Conservation (phyloP, 345 rosid species). For the Iberis pinnata region DNA sequence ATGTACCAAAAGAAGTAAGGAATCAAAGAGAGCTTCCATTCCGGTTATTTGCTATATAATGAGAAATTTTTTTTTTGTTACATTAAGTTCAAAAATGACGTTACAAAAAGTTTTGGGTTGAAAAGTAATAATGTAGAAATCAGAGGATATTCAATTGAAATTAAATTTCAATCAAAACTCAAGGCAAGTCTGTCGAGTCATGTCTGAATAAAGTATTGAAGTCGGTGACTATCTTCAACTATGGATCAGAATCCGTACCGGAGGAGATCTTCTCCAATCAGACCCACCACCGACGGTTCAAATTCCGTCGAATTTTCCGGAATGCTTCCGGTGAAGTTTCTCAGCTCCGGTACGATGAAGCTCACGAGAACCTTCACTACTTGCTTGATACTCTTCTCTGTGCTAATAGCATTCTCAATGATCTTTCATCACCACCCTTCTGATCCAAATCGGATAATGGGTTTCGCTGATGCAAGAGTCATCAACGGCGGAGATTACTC, state of each 20-base stretch:
- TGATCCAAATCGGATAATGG: constrained; percentile 27
- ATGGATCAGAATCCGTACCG: constrained; percentile 28
- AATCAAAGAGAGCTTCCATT: no score
- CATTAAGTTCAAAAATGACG: background rate
- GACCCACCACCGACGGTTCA: constrained; percentile 16
- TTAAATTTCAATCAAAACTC: background rate
- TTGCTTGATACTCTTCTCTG: constrained; percentile 35
- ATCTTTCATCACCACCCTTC: constrained; percentile 32
- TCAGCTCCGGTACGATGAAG: constrained; percentile 30
- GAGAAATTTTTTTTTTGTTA: no score
- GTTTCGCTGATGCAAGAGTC: constrained; percentile 46
- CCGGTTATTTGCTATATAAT: no score
- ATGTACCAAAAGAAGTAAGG: no score
- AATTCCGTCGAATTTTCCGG: background rate
- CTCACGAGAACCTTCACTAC: constrained; percentile 35
- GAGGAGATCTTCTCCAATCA: constrained; percentile 26
- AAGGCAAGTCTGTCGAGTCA: background rate
- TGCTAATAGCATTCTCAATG: constrained; percentile 32
- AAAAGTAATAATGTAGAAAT: background rate
- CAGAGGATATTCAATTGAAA: background rate
- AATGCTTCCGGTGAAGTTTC: constrained; percentile 25
- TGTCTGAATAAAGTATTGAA: constrained; percentile 20
- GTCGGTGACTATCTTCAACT: constrained; percentile 27
- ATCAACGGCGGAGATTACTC: constrained; percentile 19
- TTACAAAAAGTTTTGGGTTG: background rate